These are phyloP conservation scores for Setaria viridis DNA, from an alignment of 202 grass and related monocot species.

Conservation along the genomic window DNA sequence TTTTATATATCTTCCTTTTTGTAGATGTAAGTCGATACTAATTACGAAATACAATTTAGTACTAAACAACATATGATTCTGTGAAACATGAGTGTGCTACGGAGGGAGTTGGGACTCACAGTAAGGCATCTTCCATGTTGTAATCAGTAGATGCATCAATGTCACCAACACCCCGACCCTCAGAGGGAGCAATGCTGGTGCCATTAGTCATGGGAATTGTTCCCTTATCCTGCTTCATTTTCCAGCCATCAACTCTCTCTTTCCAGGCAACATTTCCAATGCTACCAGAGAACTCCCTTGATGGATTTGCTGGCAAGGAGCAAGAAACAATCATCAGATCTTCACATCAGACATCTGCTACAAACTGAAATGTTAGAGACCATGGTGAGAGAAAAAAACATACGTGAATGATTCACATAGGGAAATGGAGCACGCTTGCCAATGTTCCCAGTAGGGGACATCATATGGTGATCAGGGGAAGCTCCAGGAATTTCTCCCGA, in stretches of 20 bases:
- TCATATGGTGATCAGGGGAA: slow-evolving; percentile 98
- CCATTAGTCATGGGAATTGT: slow-evolving; percentile 90
- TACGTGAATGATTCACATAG: slow-evolving; percentile 89
- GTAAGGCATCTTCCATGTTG: slow-evolving; percentile 97
- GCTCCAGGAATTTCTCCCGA: slow-evolving; percentile 91
- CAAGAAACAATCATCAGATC: slow-evolving; percentile 44
- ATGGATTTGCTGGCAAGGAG: slow-evolving; percentile 74
- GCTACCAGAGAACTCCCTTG: slow-evolving; percentile 94
- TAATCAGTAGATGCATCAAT: slow-evolving; percentile 99
- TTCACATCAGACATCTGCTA: slow-evolving; percentile 34
- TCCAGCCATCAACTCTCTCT: slow-evolving; percentile 99
- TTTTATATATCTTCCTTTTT: not conserved
- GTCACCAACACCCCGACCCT: slow-evolving; percentile 85
- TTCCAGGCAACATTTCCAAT: slow-evolving; percentile 99
- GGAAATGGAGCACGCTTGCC: slow-evolving; percentile 89
- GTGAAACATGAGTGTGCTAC: not conserved
- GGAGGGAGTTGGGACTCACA: slow-evolving; percentile 59
- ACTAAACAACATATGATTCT: slow-evolving; percentile 18
- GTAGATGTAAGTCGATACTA: not conserved
- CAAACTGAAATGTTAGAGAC: slow-evolving; percentile 38
- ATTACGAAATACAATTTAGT: not conserved
- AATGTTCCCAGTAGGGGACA: slow-evolving; percentile 88
- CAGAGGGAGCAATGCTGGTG: slow-evolving; percentile 94
- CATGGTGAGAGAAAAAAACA: slow-evolving; percentile 41
- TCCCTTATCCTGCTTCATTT: slow-evolving; percentile 99